phyloP scores from a whole-genome alignment of 1,284 basidiomycete species.

The Earliella scabrosa region DNA sequence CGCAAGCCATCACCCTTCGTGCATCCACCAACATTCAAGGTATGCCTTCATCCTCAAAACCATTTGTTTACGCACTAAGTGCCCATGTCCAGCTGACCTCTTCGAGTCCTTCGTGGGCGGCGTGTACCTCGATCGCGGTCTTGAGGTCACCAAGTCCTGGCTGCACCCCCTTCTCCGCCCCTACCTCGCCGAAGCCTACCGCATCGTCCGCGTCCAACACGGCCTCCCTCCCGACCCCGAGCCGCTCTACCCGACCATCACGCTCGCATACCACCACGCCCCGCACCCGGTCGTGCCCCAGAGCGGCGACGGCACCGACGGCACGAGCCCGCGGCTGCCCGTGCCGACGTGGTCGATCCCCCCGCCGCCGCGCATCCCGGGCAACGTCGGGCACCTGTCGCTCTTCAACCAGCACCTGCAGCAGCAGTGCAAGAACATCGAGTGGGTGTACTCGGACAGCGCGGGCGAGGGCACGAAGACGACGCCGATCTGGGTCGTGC shows the following conservation, averaged over 20 bases:
- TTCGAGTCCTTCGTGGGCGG: slow-evolving; percentile 84
- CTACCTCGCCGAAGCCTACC: slow-evolving; percentile 64
- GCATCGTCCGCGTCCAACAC: slow-evolving; percentile 63
- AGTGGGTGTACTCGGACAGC: slow-evolving; percentile 67
- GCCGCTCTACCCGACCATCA: slow-evolving; percentile 20
- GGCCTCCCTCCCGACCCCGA: slow-evolving; percentile 51
- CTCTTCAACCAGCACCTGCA: slow-evolving; percentile 78
- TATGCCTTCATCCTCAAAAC: slow-evolving; percentile 29
- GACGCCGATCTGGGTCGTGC: slow-evolving; percentile 75
- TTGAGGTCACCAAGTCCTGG: slow-evolving; percentile 59
- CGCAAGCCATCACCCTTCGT: slow-evolving; percentile 69
- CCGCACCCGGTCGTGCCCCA: no score
- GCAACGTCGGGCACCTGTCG: slow-evolving; percentile 63
- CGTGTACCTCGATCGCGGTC: slow-evolving; percentile 68
- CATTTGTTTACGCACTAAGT: background rate
- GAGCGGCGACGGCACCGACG: no score
- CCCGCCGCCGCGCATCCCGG: slow-evolving; percentile 31
- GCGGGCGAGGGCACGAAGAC: slow-evolving; percentile 50
- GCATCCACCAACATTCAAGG: slow-evolving; percentile 74
- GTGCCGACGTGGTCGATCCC: slow-evolving; percentile 29
- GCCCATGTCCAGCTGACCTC: slow-evolving; percentile 59
- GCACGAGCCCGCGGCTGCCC: background rate
- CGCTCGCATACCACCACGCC: slow-evolving; percentile 26
- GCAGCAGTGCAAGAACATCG: slow-evolving; percentile 56
- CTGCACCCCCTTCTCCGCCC: slow-evolving; percentile 63